A percentile compares a stretch with the other conserved stretches of the same genome.
Conservation (phyloP, 495 filamentous ascomycete species). For the Geopyxis carbonaria region DNA sequence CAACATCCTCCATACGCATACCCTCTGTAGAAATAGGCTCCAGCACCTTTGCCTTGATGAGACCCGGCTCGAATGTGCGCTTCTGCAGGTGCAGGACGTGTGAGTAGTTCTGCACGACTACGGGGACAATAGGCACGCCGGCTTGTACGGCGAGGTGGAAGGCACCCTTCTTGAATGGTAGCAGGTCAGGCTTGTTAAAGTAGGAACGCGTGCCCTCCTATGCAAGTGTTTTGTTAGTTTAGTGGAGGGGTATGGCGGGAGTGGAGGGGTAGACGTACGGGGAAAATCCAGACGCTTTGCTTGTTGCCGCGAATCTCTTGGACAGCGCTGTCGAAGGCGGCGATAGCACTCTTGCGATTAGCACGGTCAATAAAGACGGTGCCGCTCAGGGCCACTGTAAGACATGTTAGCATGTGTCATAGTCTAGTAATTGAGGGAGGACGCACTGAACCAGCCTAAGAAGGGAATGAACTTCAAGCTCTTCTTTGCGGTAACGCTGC, state of each 20-base stretch:
- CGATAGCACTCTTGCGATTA: conserved; percentile 62
- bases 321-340: conserved; percentile 70
- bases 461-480: conserved; percentile 66
- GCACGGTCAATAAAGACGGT: conserved; percentile 88
- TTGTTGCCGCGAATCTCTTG: conserved; percentile 53
- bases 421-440: conserved; percentile 4
- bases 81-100: conserved; percentile 58
- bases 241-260: not conserved
- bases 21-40: conserved; percentile 70
- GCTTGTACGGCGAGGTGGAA: conserved; percentile 94
- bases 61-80: conserved; percentile 52
- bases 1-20: conserved; percentile 64
- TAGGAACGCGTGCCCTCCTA: conserved; percentile 82
- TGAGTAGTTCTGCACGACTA: conserved; percentile 75
- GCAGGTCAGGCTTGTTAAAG: conserved; percentile 54
- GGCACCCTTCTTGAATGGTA: conserved; percentile 95
- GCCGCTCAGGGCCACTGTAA: conserved; percentile 53
- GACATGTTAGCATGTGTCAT: not conserved
- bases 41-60: conserved; percentile 64
- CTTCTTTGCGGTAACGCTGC: conserved; percentile 84
- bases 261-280: conserved; percentile 18
- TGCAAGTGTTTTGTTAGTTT: conserved; percentile 1
- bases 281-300: conserved; percentile 87
- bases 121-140: conserved; percentile 75
- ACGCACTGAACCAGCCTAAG: conserved; percentile 73